Evolutionary conservation across 2,329 filamentous ascomycete genomes (phyloP).

Genomic region (Fusarium incarnatum): DNA sequence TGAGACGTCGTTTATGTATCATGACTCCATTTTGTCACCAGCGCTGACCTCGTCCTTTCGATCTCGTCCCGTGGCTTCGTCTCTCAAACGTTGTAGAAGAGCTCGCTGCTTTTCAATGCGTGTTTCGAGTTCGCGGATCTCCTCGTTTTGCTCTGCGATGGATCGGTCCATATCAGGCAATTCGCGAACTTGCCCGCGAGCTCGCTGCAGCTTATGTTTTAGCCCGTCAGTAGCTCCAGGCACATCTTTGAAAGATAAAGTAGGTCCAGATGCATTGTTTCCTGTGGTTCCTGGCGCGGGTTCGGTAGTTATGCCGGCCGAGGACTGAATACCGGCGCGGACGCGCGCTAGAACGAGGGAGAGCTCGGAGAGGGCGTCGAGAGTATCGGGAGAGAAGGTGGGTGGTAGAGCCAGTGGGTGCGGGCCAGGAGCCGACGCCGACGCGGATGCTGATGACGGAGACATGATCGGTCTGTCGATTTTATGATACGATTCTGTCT

Average conservation of each 20-base stretch:
- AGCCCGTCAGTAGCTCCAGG: slow-evolving; percentile 80
- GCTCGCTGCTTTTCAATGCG: slow-evolving; percentile 71
- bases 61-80: slow-evolving; percentile 55
- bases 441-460: slow-evolving; percentile 47
- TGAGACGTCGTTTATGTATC: slow-evolving; percentile 22
- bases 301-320: slow-evolving; percentile 54
- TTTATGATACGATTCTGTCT: slow-evolving; percentile 13
- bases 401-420: slow-evolving; percentile 66
- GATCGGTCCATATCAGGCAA: slow-evolving; percentile 78
- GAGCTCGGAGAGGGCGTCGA: slow-evolving; percentile 87
- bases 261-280: slow-evolving; percentile 51
- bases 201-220: slow-evolving; percentile 85
- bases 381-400: slow-evolving; percentile 81
- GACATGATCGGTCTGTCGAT: slow-evolving; percentile 38
- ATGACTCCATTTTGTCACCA: slow-evolving; percentile 58
- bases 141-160: slow-evolving; percentile 75
- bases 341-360: slow-evolving; percentile 82
- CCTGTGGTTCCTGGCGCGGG: slow-evolving; percentile 53
- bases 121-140: slow-evolving; percentile 74
- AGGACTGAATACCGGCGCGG: slow-evolving; percentile 61
- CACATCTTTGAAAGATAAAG: slow-evolving; percentile 76
- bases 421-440: slow-evolving; percentile 34
- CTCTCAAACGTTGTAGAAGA: slow-evolving; percentile 66
- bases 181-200: slow-evolving; percentile 71
- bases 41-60: slow-evolving; percentile 46